Evolutionary conservation across 1,284 basidiomycete species (phyloP).

Genomic region (Uromyces viciae-fabae): DNA sequence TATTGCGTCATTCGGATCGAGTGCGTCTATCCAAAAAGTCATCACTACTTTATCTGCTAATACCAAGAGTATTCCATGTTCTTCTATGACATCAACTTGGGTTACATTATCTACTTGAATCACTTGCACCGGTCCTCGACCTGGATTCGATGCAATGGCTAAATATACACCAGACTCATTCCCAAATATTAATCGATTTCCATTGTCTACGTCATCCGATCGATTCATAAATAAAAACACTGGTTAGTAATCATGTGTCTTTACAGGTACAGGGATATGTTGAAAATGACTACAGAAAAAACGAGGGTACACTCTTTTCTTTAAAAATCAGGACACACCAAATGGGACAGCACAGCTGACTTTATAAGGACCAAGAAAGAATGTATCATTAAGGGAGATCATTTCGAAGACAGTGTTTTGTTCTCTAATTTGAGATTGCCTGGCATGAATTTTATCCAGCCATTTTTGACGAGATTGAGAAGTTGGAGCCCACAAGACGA

Average conservation of each 20-base stretch:
- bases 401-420: slow-evolving; percentile 84
- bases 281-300: too few relatives aligned
- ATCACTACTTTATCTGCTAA: slow-evolving; percentile 73
- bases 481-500: slow-evolving; percentile 88
- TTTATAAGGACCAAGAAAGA: slow-evolving; percentile 74
- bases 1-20: slow-evolving; percentile 84
- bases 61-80: slow-evolving; percentile 91
- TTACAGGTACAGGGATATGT: too few relatives aligned
- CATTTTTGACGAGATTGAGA: slow-evolving; percentile 84
- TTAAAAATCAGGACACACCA: too few relatives aligned
- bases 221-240: neutral
- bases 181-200: slow-evolving; percentile 85
- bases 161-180: slow-evolving; percentile 96
- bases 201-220: slow-evolving; percentile 54
- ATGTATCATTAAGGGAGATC: slow-evolving; percentile 76
- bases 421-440: slow-evolving; percentile 79
- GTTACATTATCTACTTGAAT: slow-evolving; percentile 82
- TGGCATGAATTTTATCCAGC: slow-evolving; percentile 85
- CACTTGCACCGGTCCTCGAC: slow-evolving; percentile 82
- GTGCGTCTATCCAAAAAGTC: slow-evolving; percentile 89
- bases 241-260: neutral
- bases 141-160: slow-evolving; percentile 71
- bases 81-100: slow-evolving; percentile 94
- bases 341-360: slow-evolving; percentile 57
- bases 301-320: too few relatives aligned